Base-by-base conservation (phyloP, 768 basidiomycete genomes). In the Podaxis sp. region DNA sequence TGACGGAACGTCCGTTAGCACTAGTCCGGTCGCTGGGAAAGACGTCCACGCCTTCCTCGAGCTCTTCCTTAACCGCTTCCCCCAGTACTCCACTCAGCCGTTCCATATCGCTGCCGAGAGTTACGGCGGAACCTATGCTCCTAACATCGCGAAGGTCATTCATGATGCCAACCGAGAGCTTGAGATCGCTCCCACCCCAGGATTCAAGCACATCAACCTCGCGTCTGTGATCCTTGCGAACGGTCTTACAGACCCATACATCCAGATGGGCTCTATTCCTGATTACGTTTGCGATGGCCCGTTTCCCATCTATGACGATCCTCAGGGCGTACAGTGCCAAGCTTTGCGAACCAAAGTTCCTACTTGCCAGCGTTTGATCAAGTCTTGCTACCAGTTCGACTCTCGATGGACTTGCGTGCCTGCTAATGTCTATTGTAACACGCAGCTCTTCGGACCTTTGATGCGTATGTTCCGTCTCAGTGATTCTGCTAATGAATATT, bases 11-110 rank as follows among this genome's bases (percentile, higher is more conserved):
- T 82, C 80, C 1, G 90, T 98, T 55, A 84, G 87, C 74, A 92
- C 84, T 50, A 91, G 88, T 59, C 93, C 93, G 3, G 87, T 87
- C 22, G 94, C 94, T 2, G 96, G 92, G 20, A 84, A 91, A 74
- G 96, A 99, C 64, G 94, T 99, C 12, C 89, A 91, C 72, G 88
- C 88, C 3, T 93, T 93, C 81, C 78, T 92, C 51, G 82, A 92
- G 67, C 82, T 95, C 48, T 95, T 94, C 84, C 76, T 93, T 62
- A 76, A 77, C n/a, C 82, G 88, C 46, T 95, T 86, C 80, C 84
- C 88, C 4, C 72, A 94, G 72, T 95, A 93, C 71, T 79, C 88
- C 10, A 76, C 76, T 24, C 75, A 78, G 7, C 85, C 89, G 0
- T 91, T 95, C 82, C 91, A 93, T 70, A 75, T 93, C 65, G 90